Evolutionary conservation across 257 asterid genomes (phyloP), one percentile per base, ranked within the genome.

Genomic region (Solanum bulbocastanum): DNA sequence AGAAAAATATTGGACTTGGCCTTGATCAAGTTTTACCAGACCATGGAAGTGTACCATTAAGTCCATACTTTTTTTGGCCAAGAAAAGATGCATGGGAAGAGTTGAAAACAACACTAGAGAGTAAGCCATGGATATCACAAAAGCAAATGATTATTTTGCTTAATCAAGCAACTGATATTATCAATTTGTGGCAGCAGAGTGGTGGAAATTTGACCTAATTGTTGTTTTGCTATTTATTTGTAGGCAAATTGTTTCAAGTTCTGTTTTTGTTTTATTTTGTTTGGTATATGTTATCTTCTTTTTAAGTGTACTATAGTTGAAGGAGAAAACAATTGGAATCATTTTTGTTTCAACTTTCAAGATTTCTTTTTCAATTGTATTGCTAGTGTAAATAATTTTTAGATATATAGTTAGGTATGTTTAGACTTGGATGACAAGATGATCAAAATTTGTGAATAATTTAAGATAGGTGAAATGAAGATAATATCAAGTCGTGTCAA

Each of bases 71-170:
- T 81, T 92, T 92, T 89, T 92, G 94, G 94, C 94, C 93, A 30
- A 90, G 94, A 85, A 92, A 92, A 87, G 94, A 92, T 87, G 94
- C 94, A 37, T 92, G 94, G 94, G 94, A 92, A 84, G 94, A 92
- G 87, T 89, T 92, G 7, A 92, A 90, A 86, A 87, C 92, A 30
- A 81, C 89, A 71, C 87, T 92, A 79, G 94, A 92, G 87, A 86
- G 87, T 89, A 92, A 90, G 88, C 92, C 94, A 39, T 92, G 93
- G 93, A 89, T 92, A 40, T 91, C 94, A 69, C 94, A 92, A 84
- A 92, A 92, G 87, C 91, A 92, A 75, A 92, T 92, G 93, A 92
- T 92, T 82, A 92, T 92, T 72, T 91, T 92, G 58, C 92, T 92
- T 30, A 92, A 92, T 91, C 94, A 92, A 69, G 93, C 94, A 7